A percentile compares a stretch with the other conserved stretches of the same genome.
Conservation (phyloP, 495 filamentous ascomycete species). For the Annulohypoxylon nitens region DNA sequence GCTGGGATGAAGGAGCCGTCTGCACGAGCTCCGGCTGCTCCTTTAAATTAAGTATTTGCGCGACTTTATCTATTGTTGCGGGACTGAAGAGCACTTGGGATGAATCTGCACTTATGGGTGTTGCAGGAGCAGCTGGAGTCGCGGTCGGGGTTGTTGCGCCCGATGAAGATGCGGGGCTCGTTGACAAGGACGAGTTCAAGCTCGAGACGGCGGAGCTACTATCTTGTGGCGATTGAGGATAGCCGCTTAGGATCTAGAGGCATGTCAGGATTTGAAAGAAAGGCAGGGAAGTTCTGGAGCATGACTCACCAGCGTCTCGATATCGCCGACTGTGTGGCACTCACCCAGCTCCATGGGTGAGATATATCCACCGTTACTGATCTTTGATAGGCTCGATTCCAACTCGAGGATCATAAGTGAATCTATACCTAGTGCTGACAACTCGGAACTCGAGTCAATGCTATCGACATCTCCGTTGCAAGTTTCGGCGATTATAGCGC, state of each 20-base stretch:
- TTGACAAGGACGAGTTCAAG: background rate
- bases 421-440: slow-evolving; percentile 10
- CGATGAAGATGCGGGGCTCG: background rate
- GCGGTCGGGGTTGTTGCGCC: slow-evolving; percentile 1
- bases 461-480: background rate
- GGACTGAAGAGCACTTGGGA: background rate
- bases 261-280: background rate
- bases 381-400: slow-evolving; percentile 13
- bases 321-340: slow-evolving; percentile 4
- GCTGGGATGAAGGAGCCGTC: background rate
- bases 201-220: background rate
- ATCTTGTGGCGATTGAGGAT: background rate
- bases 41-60: background rate
- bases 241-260: slow-evolving; percentile 9
- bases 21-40: slow-evolving; percentile 13
- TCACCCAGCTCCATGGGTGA: background rate
- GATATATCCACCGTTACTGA: slow-evolving; percentile 8
- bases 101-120: background rate
- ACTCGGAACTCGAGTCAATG: background rate
- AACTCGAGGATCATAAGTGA: slow-evolving; percentile 14
- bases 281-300: background rate
- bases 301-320: slow-evolving; percentile 5
- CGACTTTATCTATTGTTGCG: slow-evolving; percentile 7
- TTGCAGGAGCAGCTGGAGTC: background rate
- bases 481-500: slow-evolving; percentile 14